Evolutionary conservation across 2,329 filamentous ascomycete species (phyloP).

Genomic region (Phyllosticta ampelicida): DNA sequence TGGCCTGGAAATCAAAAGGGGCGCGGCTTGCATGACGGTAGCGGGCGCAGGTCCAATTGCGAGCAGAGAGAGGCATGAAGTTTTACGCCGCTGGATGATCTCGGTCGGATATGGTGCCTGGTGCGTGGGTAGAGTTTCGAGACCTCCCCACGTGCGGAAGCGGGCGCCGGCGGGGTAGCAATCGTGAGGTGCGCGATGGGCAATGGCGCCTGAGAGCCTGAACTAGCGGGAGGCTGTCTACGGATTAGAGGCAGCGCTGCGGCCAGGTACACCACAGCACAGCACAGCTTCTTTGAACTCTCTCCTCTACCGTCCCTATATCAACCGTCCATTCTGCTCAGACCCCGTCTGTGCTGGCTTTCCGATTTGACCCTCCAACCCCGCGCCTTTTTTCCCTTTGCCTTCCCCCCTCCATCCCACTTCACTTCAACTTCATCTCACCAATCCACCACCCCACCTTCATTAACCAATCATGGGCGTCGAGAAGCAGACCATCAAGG

Average conservation of each 20-base stretch:
- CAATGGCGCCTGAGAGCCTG: not conserved
- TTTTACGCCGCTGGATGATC: not conserved
- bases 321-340: not conserved
- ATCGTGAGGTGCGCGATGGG: not conserved
- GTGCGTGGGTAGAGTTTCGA: not conserved
- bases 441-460: not conserved
- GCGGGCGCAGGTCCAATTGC: not conserved
- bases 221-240: no score
- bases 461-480: constrained; percentile 41
- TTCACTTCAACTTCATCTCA: not conserved
- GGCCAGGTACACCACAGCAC: not conserved
- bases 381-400: not conserved
- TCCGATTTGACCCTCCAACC: not conserved
- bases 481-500: constrained; percentile 50
- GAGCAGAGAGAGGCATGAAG: not conserved
- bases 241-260: no score
- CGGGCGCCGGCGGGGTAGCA: not conserved
- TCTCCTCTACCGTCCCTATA: not conserved
- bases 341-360: not conserved
- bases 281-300: no score
- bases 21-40: not conserved
- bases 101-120: not conserved
- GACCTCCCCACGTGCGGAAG: not conserved
- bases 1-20: not conserved
- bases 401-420: not conserved